A percentile compares a stretch with the other conserved stretches of the same genome.
phyloP scores from a whole-genome alignment of 352 stramenopile species.

The Pythium plurisporium region DNA sequence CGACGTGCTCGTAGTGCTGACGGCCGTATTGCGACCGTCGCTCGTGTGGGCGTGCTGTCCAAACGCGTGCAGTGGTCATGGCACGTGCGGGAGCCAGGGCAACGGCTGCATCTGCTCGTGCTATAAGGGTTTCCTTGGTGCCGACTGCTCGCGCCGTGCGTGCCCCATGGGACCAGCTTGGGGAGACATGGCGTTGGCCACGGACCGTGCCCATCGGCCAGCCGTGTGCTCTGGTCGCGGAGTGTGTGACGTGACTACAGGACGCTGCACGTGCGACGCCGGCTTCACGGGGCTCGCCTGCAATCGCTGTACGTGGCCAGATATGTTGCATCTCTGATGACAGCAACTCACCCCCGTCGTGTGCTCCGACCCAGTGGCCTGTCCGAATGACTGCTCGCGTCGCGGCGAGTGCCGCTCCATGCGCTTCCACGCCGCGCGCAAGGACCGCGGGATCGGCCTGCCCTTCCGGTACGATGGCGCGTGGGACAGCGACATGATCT shows the following conservation, averaged over 20 bases:
- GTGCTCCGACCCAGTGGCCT: slow-evolving; percentile 39
- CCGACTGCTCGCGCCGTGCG: slow-evolving; percentile 87
- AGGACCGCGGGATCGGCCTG: slow-evolving; percentile 51
- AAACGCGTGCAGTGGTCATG: slow-evolving; percentile 56
- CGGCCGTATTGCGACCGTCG: slow-evolving; percentile 3
- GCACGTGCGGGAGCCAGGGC: slow-evolving; percentile 50
- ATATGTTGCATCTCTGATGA: background rate
- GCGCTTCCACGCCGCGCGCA: slow-evolving; percentile 51
- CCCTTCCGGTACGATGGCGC: slow-evolving; percentile 41
- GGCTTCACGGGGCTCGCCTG: slow-evolving; percentile 76
- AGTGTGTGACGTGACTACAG: slow-evolving; percentile 52
- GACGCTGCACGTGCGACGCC: slow-evolving; percentile 69
- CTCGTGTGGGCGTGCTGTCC: slow-evolving; percentile 40
- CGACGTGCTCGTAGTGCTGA: no score
- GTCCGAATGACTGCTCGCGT: slow-evolving; percentile 53
- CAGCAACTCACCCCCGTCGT: background rate
- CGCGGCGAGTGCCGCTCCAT: slow-evolving; percentile 74
- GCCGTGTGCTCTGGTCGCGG: slow-evolving; percentile 63
- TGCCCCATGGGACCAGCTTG: slow-evolving; percentile 55
- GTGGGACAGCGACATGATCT: slow-evolving; percentile 88
- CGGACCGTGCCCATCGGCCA: slow-evolving; percentile 48
- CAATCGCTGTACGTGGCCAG: slow-evolving; percentile 50
- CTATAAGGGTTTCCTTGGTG: slow-evolving; percentile 81
- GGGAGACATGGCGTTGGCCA: slow-evolving; percentile 52
- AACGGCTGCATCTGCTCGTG: slow-evolving; percentile 77